A percentile compares a stretch with the other conserved stretches of the same genome.
Evolutionary conservation across 2,329 filamentous ascomycete genomes (phyloP).

Genomic region (Aspergillus sp.): DNA sequence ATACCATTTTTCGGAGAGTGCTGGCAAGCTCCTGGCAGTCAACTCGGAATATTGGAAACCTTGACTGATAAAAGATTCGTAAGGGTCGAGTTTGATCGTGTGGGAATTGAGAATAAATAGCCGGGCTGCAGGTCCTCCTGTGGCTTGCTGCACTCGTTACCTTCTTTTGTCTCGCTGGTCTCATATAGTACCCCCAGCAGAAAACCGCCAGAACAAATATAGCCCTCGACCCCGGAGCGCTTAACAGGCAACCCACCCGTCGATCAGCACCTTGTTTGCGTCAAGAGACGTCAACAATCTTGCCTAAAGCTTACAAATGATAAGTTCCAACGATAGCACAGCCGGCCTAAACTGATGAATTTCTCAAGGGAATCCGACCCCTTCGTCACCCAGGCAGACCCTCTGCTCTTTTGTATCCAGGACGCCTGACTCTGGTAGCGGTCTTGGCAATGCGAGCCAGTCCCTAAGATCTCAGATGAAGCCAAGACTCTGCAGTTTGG

Average conservation of each 20-base stretch:
- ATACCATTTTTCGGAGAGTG: conserved; percentile 9
- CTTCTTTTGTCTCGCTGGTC: background rate
- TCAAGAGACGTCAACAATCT: background rate
- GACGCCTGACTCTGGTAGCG: background rate
- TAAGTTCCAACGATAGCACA: background rate
- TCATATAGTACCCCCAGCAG: background rate
- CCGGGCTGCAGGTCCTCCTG: background rate
- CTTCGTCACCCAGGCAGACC: background rate
- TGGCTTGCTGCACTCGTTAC: background rate
- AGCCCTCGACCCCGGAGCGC: background rate
- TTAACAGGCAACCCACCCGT: background rate
- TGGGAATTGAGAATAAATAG: background rate
- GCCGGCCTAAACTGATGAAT: background rate
- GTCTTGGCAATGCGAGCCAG: background rate
- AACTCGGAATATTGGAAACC: background rate
- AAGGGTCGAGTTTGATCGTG: background rate
- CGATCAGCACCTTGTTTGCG: background rate
- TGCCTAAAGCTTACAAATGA: background rate
- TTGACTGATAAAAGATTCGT: background rate
- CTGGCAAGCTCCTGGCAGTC: background rate
- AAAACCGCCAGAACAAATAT: background rate
- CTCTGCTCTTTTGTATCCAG: background rate
- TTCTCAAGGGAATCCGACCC: background rate
- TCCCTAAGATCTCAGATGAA: background rate
- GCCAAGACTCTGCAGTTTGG: background rate